Percentiles rank a stretch among this genome's conserved stretches.
These are phyloP conservation scores for Melocanna baccifera DNA, from an alignment of 176 grass and related monocot genomes.

Conservation along the genomic window DNA sequence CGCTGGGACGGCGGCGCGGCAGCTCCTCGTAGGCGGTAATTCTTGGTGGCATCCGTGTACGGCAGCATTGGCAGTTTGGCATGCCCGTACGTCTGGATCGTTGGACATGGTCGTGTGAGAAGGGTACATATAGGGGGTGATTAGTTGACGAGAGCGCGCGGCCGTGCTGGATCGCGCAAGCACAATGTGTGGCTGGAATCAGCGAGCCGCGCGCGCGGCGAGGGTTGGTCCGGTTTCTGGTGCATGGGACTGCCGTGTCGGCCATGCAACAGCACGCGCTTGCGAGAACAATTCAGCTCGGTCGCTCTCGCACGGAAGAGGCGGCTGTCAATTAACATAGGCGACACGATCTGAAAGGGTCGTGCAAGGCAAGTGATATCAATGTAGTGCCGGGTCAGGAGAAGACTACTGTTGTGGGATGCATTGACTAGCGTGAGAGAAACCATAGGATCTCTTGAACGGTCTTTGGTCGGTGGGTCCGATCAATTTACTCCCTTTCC, in stretches of 20 bases:
- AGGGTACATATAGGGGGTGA: not conserved
- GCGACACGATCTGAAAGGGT: constrained; percentile 23
- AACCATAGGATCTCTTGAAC: constrained; percentile 13
- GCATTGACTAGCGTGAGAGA: not conserved
- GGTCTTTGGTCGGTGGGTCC: not conserved
- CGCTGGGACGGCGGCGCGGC: not conserved
- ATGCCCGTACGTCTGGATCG: not conserved
- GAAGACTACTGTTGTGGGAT: not conserved
- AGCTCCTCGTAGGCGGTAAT: constrained; percentile 37
- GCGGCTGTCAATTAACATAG: not conserved
- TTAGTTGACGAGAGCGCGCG: not conserved
- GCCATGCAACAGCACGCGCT: not conserved
- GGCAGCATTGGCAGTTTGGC: not conserved
- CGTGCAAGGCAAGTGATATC: constrained; percentile 1
- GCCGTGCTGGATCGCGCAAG: not conserved
- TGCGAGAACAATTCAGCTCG: not conserved
- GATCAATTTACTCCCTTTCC: not conserved
- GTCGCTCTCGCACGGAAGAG: not conserved
- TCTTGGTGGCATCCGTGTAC: constrained; percentile 9
- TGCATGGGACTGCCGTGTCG: constrained; percentile 9
- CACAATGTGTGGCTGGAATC: not conserved
- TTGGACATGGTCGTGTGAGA: not conserved
- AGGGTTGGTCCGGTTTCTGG: not conserved
- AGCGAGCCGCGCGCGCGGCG: not conserved
- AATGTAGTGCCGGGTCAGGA: not conserved